phyloP scores from a whole-genome alignment of 2,329 filamentous ascomycete genomes.

The Phialophora expanda region DNA sequence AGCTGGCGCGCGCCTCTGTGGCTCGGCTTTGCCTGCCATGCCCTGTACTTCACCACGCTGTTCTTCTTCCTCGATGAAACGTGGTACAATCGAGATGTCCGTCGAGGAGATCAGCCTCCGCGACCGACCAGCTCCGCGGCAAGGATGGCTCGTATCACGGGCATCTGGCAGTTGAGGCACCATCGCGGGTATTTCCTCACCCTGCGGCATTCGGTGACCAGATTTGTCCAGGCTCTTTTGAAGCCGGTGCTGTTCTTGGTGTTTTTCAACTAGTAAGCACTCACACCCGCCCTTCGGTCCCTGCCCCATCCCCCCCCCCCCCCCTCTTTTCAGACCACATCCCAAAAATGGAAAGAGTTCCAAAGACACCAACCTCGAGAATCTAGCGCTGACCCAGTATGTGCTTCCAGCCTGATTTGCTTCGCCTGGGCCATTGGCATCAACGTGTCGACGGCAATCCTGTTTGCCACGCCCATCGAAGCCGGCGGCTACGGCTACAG shows the following conservation, averaged over 20 bases:
- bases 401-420: too few relatives aligned
- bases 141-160: constrained; percentile 37
- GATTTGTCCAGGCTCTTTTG: constrained; percentile 44
- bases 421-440: constrained; percentile 55
- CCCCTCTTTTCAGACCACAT: too few relatives aligned
- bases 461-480: constrained; percentile 50
- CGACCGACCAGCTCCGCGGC: constrained; percentile 33
- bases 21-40: constrained; percentile 40
- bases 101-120: constrained; percentile 33
- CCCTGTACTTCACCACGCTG: constrained; percentile 41
- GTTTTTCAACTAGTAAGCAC: constrained; percentile 44
- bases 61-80: constrained; percentile 47
- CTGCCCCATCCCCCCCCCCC: too few relatives aligned
- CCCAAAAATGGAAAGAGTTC: too few relatives aligned
- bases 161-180: constrained; percentile 37
- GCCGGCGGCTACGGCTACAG: constrained; percentile 53
- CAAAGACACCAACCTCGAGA: too few relatives aligned
- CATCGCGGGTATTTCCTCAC: constrained; percentile 42
- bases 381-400: too few relatives aligned
- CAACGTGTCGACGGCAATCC: constrained; percentile 60
- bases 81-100: constrained; percentile 44
- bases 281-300: too few relatives aligned
- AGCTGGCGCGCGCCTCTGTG: constrained; percentile 46
- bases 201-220: constrained; percentile 42
- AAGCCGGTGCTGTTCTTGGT: constrained; percentile 40